phyloP scores from a whole-genome alignment of 2,329 filamentous ascomycete species.

The Alternaria solani region DNA sequence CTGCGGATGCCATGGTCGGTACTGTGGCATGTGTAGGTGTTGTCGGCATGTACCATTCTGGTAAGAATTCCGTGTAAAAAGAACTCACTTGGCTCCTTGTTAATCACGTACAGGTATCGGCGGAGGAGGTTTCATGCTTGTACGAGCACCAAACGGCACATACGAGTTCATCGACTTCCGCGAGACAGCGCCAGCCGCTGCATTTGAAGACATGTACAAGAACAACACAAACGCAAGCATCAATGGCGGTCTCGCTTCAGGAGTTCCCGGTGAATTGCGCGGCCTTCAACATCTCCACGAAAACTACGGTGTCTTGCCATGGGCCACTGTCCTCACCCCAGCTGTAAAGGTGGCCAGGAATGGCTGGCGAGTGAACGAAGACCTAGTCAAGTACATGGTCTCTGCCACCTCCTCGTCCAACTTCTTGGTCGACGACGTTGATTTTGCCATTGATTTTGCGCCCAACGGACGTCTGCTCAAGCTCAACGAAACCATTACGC shows the following conservation, averaged over 20 bases:
- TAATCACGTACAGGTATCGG: constrained; percentile 71
- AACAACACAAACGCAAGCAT: constrained; percentile 73
- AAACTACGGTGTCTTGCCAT: constrained; percentile 67
- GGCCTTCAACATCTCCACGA: constrained; percentile 81
- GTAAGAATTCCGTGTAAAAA: constrained; percentile 25
- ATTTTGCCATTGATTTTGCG: constrained; percentile 89
- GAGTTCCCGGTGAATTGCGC: constrained; percentile 76
- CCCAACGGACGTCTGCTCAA: constrained; percentile 77
- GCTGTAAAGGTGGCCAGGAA: constrained; percentile 72
- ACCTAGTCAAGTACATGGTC: constrained; percentile 78
- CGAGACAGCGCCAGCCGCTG: constrained; percentile 84
- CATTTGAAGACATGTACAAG: constrained; percentile 84
- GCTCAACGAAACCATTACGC: constrained; percentile 79
- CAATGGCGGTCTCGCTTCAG: constrained; percentile 72
- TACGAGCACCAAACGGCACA: constrained; percentile 74
- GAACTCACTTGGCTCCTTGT: not conserved
- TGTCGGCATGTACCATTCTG: constrained; percentile 58
- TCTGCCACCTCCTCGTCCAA: constrained; percentile 59
- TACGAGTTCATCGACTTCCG: constrained; percentile 92
- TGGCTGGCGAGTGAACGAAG: constrained; percentile 71
- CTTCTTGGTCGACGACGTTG: constrained; percentile 77
- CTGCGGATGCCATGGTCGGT: constrained; percentile 59
- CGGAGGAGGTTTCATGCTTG: constrained; percentile 88
- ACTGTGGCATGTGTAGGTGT: constrained; percentile 59
- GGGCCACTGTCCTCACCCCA: constrained; percentile 73